phyloP scores from a whole-genome alignment of 2,329 filamentous ascomycete genomes.

The Botrytis hyacinthi region DNA sequence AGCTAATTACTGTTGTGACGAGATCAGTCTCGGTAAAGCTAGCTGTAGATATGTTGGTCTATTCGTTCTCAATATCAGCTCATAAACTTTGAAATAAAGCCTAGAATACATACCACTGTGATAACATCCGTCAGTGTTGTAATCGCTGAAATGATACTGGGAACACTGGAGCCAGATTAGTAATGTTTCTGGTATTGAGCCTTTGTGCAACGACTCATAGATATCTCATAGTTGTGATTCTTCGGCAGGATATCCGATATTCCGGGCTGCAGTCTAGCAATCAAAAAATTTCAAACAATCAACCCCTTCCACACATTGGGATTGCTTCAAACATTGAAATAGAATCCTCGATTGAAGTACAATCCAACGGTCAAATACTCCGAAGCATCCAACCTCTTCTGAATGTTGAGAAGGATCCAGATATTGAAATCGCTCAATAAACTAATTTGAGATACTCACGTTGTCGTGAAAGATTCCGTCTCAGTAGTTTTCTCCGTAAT shows the following conservation, averaged over 20 bases:
- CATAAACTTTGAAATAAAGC: neutral
- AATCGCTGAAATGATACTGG: constrained; percentile 7
- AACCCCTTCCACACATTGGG: neutral
- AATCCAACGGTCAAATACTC: neutral
- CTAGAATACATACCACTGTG: constrained; percentile 2
- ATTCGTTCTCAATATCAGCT: neutral
- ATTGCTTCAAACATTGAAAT: neutral
- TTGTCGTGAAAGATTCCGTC: constrained; percentile 14
- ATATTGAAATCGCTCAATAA: neutral
- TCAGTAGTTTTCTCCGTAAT: constrained; percentile 17
- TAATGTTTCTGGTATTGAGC: neutral
- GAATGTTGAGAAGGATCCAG: neutral
- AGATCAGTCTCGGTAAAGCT: constrained; percentile 4
- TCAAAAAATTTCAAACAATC: rapidly evolving
- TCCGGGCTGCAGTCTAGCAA: neutral
- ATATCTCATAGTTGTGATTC: neutral
- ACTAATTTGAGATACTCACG: neutral
- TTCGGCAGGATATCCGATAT: neutral
- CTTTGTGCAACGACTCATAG: neutral
- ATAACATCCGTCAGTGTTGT: constrained; percentile 8
- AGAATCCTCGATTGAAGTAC: neutral
- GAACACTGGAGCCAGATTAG: neutral
- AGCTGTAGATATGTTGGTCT: constrained; percentile 12
- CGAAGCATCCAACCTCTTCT: neutral
- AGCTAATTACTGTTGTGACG: neutral